These are phyloP conservation scores for Podospora appendiculata DNA, from an alignment of 495 filamentous ascomycete species.

Conservation along the genomic window DNA sequence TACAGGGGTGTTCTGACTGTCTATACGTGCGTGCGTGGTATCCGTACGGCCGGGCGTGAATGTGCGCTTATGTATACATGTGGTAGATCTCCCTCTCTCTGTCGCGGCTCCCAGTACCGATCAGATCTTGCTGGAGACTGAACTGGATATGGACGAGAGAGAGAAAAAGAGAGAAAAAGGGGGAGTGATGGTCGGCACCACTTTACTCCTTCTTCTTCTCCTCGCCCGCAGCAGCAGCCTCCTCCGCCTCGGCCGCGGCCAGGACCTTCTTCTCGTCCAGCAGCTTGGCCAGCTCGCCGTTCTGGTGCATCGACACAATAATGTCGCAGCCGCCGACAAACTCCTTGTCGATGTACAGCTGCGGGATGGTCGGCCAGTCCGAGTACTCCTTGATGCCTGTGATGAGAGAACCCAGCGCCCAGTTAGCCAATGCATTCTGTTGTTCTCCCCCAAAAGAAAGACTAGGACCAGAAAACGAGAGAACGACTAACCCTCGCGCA, in stretches of 20 bases:
- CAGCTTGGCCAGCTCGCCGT: constrained; percentile 84
- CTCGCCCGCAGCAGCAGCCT: constrained; percentile 1
- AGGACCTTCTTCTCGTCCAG: constrained; percentile 86
- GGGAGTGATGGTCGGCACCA: no score
- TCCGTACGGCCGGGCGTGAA: no score
- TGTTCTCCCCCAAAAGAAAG: no score
- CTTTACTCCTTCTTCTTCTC: constrained; percentile 17
- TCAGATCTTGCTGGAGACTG: no score
- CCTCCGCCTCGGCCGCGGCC: not conserved
- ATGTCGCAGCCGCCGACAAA: constrained; percentile 98
- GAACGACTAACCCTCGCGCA: constrained; percentile 50
- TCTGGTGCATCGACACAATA: constrained; percentile 94
- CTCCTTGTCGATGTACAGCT: constrained; percentile 90
- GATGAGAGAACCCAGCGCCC: no score
- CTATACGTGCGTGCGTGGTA: no score
- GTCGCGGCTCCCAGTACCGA: no score
- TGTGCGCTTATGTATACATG: no score
- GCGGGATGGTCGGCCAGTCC: constrained; percentile 97
- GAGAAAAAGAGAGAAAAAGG: not conserved
- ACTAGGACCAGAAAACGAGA: no score
- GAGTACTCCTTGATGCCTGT: constrained; percentile 89
- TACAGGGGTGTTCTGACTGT: not conserved
- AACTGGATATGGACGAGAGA: not conserved
- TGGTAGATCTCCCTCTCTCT: no score
- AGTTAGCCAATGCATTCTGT: no score